phyloP scores from a whole-genome alignment of 257 asterid species.

The Gentiana dahurica region DNA sequence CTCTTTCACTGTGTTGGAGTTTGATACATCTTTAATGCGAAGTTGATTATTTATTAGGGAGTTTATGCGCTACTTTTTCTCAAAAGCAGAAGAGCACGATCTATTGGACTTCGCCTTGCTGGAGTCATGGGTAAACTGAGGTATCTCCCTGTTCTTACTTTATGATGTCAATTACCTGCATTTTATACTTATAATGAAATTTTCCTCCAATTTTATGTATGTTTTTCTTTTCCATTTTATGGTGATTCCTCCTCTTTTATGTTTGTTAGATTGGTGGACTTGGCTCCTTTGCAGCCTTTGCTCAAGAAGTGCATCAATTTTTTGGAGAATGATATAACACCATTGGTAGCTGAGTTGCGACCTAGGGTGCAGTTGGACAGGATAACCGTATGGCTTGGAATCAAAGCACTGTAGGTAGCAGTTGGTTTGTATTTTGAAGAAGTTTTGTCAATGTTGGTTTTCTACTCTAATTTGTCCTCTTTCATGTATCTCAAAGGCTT shows the following conservation, averaged over 20 bases:
- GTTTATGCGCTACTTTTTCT: constrained; percentile 80
- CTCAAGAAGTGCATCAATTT: constrained; percentile 61
- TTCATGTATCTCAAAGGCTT: constrained; percentile 47
- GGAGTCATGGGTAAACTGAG: constrained; percentile 85
- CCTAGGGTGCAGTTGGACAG: constrained; percentile 88
- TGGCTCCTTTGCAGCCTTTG: constrained; percentile 86
- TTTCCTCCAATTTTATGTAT: too few relatives aligned
- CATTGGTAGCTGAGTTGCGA: constrained; percentile 44
- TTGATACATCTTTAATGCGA: constrained; percentile 10
- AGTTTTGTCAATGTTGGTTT: constrained; percentile 8
- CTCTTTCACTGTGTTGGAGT: constrained; percentile 11
- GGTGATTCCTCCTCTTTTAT: constrained; percentile 11
- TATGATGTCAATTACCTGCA: not conserved
- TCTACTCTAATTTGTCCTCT: constrained; percentile 23
- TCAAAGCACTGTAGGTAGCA: constrained; percentile 90
- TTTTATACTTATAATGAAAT: too few relatives aligned
- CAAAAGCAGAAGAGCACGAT: constrained; percentile 79
- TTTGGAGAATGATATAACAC: constrained; percentile 60
- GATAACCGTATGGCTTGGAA: constrained; percentile 93
- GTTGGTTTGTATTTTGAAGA: constrained; percentile 29
- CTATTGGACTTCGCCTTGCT: constrained; percentile 86
- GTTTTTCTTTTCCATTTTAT: not conserved
- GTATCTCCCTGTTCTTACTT: constrained; percentile 24
- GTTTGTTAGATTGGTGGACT: constrained; percentile 56
- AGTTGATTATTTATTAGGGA: constrained; percentile 41